Evolutionary conservation across 805 yeast species (phyloP).

Genomic region (Priceomyces castillae): DNA sequence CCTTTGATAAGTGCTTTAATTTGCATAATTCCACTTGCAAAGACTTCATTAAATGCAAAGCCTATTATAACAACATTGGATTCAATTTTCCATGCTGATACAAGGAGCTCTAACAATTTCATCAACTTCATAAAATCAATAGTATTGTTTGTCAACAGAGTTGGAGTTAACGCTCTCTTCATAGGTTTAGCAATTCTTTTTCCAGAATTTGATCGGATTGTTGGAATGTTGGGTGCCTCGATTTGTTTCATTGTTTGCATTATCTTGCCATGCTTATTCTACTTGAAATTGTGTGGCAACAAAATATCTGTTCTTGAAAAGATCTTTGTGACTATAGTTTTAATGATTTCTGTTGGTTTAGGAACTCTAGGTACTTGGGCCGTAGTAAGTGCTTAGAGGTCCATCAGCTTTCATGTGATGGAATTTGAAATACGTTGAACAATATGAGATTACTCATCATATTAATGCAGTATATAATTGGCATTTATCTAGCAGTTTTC

Average conservation of each 20-base stretch:
- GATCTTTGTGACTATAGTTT: conserved; percentile 39
- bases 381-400: conserved; percentile 14
- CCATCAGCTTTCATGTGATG: too few species aligned
- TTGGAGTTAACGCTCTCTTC: conserved; percentile 53
- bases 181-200: conserved; percentile 60
- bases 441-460: too few species aligned
- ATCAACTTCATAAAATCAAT: conserved; percentile 7
- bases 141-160: conserved; percentile 21
- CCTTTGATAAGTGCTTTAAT: conserved; percentile 60
- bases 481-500: too few species aligned
- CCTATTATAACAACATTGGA: conserved; percentile 78
- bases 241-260: conserved; percentile 78
- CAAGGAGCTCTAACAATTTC: conserved; percentile 10
- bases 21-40: conserved; percentile 82
- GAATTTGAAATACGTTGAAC: too few species aligned
- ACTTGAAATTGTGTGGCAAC: conserved; percentile 52
- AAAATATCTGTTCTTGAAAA: conserved; percentile 42
- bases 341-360: conserved; percentile 43
- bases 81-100: conserved; percentile 39
- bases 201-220: conserved; percentile 78
- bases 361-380: conserved; percentile 64
- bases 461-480: too few species aligned
- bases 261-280: conserved; percentile 73
- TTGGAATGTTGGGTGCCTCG: conserved; percentile 79
- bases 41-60: conserved; percentile 77